phyloP scores from a whole-genome alignment of 2,329 filamentous ascomycete genomes.

The Metarhizium robertsii region DNA sequence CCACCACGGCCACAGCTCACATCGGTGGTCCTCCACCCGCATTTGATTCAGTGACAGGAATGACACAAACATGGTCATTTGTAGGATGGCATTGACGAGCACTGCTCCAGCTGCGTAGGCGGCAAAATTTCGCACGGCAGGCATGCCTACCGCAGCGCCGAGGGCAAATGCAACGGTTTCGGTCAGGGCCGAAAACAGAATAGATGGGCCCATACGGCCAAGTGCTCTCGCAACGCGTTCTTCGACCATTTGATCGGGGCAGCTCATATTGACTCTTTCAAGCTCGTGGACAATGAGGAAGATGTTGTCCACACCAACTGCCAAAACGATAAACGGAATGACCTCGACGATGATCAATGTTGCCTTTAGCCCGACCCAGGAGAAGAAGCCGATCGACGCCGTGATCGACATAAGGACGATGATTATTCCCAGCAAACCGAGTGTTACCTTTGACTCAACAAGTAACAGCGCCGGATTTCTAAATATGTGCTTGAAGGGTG shows the following conservation, averaged over 20 bases:
- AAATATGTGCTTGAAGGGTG: slow-evolving; percentile 68
- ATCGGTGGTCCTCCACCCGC: slow-evolving; percentile 77
- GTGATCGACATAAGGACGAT: slow-evolving; percentile 98
- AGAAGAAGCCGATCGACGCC: slow-evolving; percentile 90
- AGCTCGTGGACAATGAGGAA: slow-evolving; percentile 98
- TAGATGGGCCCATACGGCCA: slow-evolving; percentile 95
- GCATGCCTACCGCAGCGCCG: slow-evolving; percentile 93
- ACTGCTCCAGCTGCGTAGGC: slow-evolving; percentile 94
- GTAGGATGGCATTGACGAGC: slow-evolving; percentile 91
- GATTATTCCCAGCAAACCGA: slow-evolving; percentile 87
- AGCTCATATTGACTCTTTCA: slow-evolving; percentile 84
- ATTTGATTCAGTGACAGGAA: slow-evolving; percentile 85
- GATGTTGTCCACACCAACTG: slow-evolving; percentile 97
- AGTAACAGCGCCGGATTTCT: slow-evolving; percentile 75
- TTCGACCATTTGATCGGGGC: slow-evolving; percentile 81
- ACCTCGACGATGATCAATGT: slow-evolving; percentile 98
- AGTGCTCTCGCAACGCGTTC: slow-evolving; percentile 77
- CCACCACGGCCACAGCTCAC: slow-evolving; percentile 87
- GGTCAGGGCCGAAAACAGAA: slow-evolving; percentile 86
- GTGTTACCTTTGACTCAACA: slow-evolving; percentile 92
- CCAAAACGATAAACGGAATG: slow-evolving; percentile 92
- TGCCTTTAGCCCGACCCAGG: slow-evolving; percentile 82
- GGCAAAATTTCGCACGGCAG: slow-evolving; percentile 93
- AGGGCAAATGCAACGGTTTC: slow-evolving; percentile 91
- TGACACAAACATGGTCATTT: slow-evolving; percentile 95